Evolutionary conservation across 106 monocot species (phyloP).

Genomic region (Agapanthus africanus): DNA sequence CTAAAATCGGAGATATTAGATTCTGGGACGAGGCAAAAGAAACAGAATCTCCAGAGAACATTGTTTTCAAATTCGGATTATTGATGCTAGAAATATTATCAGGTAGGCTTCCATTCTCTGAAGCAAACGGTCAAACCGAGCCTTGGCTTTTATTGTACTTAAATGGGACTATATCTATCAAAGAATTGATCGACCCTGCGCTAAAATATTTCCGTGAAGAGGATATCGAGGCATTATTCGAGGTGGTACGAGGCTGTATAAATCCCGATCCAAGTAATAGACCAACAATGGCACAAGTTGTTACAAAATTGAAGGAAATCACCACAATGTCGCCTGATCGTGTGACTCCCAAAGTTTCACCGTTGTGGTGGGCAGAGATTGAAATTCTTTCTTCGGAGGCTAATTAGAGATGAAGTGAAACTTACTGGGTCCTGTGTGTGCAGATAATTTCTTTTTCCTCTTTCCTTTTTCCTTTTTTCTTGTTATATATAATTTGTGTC

Average conservation of each 20-base stretch:
- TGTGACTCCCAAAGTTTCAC: conserved; percentile 28
- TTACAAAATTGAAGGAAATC: conserved; percentile 23
- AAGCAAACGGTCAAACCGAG: conserved; percentile 12
- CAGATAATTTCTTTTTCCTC: too few species aligned
- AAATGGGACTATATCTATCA: conserved; percentile 15
- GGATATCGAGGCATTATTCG: conserved; percentile 12
- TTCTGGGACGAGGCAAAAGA: conserved; percentile 21
- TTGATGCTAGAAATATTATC: conserved; percentile 39
- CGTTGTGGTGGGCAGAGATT: conserved; percentile 60
- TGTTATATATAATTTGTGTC: too few species aligned
- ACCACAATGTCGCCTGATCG: conserved; percentile 31
- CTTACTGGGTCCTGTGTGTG: too few species aligned
- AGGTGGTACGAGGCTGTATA: conserved; percentile 30
- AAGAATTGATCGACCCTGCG: conserved; percentile 34
- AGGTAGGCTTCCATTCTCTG: conserved; percentile 25
- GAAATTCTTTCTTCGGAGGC: conserved; percentile 35
- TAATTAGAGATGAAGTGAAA: conserved; percentile 15
- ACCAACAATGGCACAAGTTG: conserved; percentile 26
- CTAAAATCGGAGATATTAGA: conserved; percentile 39
- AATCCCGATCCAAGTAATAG: conserved; percentile 17
- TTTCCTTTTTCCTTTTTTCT: too few species aligned
- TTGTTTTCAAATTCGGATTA: conserved; percentile 37
- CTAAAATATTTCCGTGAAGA: conserved; percentile 17
- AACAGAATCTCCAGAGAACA: conserved; percentile 4
- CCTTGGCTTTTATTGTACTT: conserved; percentile 27